These are phyloP conservation scores for Starmerella apis DNA, from an alignment of 805 yeast species.

Conservation along the genomic window DNA sequence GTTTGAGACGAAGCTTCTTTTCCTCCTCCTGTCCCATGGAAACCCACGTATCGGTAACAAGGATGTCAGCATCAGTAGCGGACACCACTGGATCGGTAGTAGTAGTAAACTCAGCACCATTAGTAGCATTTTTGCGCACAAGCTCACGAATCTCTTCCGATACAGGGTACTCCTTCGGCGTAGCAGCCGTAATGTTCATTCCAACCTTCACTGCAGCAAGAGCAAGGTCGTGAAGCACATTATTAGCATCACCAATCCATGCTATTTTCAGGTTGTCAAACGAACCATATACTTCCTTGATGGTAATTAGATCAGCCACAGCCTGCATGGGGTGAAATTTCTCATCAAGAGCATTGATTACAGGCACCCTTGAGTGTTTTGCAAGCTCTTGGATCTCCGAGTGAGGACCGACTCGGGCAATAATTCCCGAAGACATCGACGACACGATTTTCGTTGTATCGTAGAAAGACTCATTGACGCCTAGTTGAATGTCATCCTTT, in stretches of 20 bases:
- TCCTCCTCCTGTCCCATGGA: slow-evolving; percentile 96
- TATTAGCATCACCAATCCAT: slow-evolving; percentile 96
- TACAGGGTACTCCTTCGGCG: slow-evolving; percentile 66
- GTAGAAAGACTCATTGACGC: slow-evolving; percentile 82
- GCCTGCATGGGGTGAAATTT: slow-evolving; percentile 92
- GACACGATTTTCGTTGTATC: slow-evolving; percentile 85
- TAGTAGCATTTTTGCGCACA: slow-evolving; percentile 45
- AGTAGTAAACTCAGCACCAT: slow-evolving; percentile 40
- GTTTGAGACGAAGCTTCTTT: slow-evolving; percentile 56
- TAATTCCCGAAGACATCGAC: slow-evolving; percentile 92
- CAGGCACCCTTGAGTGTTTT: slow-evolving; percentile 74
- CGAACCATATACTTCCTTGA: slow-evolving; percentile 45
- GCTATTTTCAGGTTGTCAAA: slow-evolving; percentile 55
- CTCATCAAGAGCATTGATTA: slow-evolving; percentile 89
- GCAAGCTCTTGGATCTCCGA: slow-evolving; percentile 70
- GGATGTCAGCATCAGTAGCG: slow-evolving; percentile 58
- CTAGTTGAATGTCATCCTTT: slow-evolving; percentile 90
- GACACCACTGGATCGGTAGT: slow-evolving; percentile 70
- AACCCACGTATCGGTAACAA: slow-evolving; percentile 94
- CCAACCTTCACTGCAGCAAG: slow-evolving; percentile 80
- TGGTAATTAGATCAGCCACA: slow-evolving; percentile 78
- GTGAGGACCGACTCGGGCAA: slow-evolving; percentile 89
- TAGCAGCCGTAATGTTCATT: slow-evolving; percentile 70
- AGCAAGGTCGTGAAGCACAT: slow-evolving; percentile 86
- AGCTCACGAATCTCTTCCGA: slow-evolving; percentile 43